These are phyloP conservation scores for Calonectria pauciramosa DNA, from an alignment of 2,329 filamentous ascomycete genomes.

Conservation along the genomic window DNA sequence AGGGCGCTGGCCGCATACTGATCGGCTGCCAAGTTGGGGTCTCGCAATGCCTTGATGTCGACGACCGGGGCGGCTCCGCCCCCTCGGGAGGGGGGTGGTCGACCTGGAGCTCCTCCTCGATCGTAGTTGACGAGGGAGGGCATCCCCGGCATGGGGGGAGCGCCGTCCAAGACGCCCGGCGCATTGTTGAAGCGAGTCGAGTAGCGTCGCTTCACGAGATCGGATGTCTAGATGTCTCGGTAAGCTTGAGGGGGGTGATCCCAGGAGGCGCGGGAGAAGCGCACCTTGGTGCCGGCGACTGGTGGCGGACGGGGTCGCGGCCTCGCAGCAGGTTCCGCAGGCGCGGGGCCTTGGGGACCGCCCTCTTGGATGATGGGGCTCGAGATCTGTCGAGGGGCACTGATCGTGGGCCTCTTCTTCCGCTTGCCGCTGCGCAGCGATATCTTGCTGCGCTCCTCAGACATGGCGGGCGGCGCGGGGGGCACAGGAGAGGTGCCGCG, in stretches of 20 bases:
- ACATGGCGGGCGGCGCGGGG: slow-evolving; percentile 59
- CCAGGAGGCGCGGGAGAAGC: slow-evolving; percentile 30
- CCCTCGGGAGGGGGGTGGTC: slow-evolving; percentile 67
- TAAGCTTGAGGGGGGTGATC: slow-evolving; percentile 33
- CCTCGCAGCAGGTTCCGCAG: slow-evolving; percentile 50
- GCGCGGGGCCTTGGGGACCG: slow-evolving; percentile 45
- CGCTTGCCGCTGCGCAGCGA: slow-evolving; percentile 75
- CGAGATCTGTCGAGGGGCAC: slow-evolving; percentile 74
- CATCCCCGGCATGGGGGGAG: slow-evolving; percentile 79
- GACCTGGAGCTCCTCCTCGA: slow-evolving; percentile 53
- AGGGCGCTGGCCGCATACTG: slow-evolving; percentile 82
- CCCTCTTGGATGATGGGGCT: slow-evolving; percentile 69
- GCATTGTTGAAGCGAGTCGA: slow-evolving; percentile 90
- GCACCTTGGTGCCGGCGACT: slow-evolving; percentile 68
- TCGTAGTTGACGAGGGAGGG: slow-evolving; percentile 73
- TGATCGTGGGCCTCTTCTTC: slow-evolving; percentile 73
- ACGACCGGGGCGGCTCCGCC: slow-evolving; percentile 73
- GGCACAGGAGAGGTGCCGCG: slow-evolving; percentile 4
- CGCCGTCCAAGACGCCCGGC: slow-evolving; percentile 77
- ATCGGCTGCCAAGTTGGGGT: slow-evolving; percentile 84
- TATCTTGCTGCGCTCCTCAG: slow-evolving; percentile 72
- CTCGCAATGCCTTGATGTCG: slow-evolving; percentile 82
- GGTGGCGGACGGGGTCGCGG: slow-evolving; percentile 64
- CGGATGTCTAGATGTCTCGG: slow-evolving; percentile 68
- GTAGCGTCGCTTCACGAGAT: slow-evolving; percentile 94